Evolutionary conservation across 2,329 filamentous ascomycete genomes (phyloP).

Genomic region (Cryphonectria carpinicola): DNA sequence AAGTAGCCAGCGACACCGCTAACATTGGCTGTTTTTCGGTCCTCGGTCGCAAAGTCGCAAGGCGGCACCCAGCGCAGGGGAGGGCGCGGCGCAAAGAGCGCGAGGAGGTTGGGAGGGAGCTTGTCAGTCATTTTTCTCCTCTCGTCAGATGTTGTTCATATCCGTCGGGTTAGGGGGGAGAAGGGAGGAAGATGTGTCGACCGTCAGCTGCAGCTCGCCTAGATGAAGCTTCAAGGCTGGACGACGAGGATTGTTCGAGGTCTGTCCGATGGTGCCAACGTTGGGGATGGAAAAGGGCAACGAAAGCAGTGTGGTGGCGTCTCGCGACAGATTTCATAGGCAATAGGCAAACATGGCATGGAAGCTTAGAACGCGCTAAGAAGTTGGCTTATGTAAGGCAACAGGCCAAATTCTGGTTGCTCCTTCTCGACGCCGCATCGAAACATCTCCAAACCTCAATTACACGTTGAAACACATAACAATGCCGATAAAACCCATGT

Average conservation of each 20-base stretch:
- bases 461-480: conserved; percentile 39
- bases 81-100: conserved; percentile 93
- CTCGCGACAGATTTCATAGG: conserved; percentile 23
- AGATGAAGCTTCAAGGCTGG: not conserved
- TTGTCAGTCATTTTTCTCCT: conserved; percentile 93
- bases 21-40: conserved; percentile 75
- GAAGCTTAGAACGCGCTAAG: conserved; percentile 21
- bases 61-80: conserved; percentile 88
- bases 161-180: not conserved
- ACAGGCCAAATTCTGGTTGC: conserved; percentile 17
- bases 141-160: conserved; percentile 53
- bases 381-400: conserved; percentile 23
- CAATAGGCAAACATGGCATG: conserved; percentile 12
- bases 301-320: conserved; percentile 9
- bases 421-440: not conserved
- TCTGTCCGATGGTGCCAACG: not conserved
- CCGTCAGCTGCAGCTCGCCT: not conserved
- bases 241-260: not conserved
- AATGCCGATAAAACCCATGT: conserved; percentile 58
- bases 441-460: conserved; percentile 14
- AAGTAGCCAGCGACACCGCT: conserved; percentile 76
- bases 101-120: conserved; percentile 87
- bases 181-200: not conserved
- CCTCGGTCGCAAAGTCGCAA: conserved; percentile 79
- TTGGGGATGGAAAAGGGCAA: not conserved